Conservation (phyloP, 1,284 basidiomycete genomes). For the Ceratobasidium sp. region DNA sequence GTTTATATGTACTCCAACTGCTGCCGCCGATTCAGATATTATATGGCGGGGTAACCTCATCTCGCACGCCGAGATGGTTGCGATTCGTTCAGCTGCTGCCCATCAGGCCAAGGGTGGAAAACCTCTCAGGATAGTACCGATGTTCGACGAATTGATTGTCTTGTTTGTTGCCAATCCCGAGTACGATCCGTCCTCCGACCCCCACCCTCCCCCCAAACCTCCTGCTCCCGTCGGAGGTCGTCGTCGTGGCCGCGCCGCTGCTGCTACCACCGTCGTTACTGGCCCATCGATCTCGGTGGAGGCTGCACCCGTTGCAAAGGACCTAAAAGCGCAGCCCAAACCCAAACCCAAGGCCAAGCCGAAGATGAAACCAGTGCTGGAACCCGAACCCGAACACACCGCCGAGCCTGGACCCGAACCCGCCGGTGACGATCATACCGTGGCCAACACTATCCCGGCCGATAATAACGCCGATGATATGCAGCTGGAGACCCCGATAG, state of each 20-base stretch:
- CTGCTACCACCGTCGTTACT: not conserved
- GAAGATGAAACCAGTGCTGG: not conserved
- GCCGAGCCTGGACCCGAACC: not conserved
- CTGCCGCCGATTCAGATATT: not conserved
- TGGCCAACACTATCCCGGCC: too few species aligned
- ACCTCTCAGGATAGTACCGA: not conserved
- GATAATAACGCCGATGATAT: not conserved
- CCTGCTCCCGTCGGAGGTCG: not conserved
- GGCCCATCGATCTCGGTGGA: not conserved
- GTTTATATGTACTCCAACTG: not conserved
- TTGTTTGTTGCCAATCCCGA: not conserved
- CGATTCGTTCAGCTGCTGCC: not conserved
- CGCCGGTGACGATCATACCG: not conserved
- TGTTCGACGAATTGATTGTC: not conserved
- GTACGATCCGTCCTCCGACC: constrained; percentile 1
- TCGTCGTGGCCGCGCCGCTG: not conserved
- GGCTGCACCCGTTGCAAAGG: not conserved
- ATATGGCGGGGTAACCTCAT: not conserved
- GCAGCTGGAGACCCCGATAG: not conserved
- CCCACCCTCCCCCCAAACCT: not conserved
- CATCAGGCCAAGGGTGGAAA: not conserved
- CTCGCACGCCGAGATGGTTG: not conserved
- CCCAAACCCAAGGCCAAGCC: not conserved
- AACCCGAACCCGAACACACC: not conserved
- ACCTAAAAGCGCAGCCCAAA: too few species aligned